Percentiles rank a stretch among this genome's conserved stretches.
phyloP scores from a whole-genome alignment of 768 basidiomycete genomes.

The Boletus coccyginus region DNA sequence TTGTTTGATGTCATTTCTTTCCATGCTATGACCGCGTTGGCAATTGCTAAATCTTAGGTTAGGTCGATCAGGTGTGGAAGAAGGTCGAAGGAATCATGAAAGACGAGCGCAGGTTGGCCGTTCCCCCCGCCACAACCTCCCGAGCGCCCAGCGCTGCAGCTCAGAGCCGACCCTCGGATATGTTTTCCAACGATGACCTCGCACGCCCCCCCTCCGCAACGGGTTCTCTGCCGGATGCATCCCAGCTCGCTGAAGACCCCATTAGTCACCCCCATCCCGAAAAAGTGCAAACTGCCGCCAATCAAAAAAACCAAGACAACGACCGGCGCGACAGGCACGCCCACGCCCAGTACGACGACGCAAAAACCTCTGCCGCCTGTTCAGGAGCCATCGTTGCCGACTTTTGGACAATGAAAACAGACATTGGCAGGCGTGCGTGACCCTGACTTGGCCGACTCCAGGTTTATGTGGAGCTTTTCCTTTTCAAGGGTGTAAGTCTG shows the following conservation, averaged over 20 bases:
- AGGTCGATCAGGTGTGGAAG: too few species aligned
- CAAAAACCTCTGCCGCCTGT: slow-evolving; percentile 19
- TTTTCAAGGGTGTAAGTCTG: slow-evolving; percentile 55
- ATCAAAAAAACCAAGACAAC: slow-evolving; percentile 61
- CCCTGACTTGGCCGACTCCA: slow-evolving; percentile 59
- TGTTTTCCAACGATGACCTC: slow-evolving; percentile 32
- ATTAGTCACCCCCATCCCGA: slow-evolving; percentile 33
- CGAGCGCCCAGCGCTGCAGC: slow-evolving; percentile 31
- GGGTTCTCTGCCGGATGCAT: slow-evolving; percentile 9
- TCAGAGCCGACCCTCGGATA: slow-evolving; percentile 29
- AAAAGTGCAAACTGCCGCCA: slow-evolving; percentile 64
- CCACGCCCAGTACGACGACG: slow-evolving; percentile 23
- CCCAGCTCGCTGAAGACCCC: slow-evolving; percentile 18
- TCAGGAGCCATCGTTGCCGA: slow-evolving; percentile 23
- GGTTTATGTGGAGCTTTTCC: slow-evolving; percentile 48
- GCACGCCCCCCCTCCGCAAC: not conserved
- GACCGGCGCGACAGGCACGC: slow-evolving; percentile 16
- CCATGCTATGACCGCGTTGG: not conserved
- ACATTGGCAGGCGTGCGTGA: slow-evolving; percentile 50
- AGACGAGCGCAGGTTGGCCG: slow-evolving; percentile 39
- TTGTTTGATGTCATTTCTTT: not conserved
- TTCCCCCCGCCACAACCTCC: slow-evolving; percentile 14
- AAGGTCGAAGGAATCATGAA: slow-evolving; percentile 21
- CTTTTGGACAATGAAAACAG: slow-evolving; percentile 35
- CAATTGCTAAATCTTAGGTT: not conserved